phyloP scores from a whole-genome alignment of 1,284 basidiomycete genomes.

The Ganoderma resinaceum region DNA sequence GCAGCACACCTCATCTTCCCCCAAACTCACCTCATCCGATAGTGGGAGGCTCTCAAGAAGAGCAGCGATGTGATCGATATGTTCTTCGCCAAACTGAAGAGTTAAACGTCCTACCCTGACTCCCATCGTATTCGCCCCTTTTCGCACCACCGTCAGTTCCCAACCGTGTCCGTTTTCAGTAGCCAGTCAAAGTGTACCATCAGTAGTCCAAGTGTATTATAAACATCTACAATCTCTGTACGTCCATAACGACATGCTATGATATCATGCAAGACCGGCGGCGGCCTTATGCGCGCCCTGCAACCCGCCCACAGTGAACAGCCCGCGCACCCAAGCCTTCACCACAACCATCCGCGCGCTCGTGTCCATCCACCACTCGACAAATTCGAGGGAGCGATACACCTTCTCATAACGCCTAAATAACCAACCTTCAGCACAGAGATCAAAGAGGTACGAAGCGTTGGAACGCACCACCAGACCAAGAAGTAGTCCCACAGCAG shows the following conservation, averaged over 20 bases:
- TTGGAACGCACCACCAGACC: constrained; percentile 67
- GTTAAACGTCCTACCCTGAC: constrained; percentile 32
- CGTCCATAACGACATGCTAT: background rate
- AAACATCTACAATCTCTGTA: background rate
- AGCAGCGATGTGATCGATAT: constrained; percentile 54
- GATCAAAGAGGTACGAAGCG: background rate
- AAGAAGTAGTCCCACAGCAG: constrained; percentile 62
- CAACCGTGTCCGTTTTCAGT: background rate
- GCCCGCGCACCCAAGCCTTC: constrained; percentile 71
- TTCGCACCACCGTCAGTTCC: background rate
- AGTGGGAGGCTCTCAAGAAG: constrained; percentile 70
- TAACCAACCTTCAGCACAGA: constrained; percentile 13
- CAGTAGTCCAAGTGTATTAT: constrained; percentile 24
- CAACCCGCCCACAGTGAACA: constrained; percentile 59
- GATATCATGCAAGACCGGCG: constrained; percentile 58
- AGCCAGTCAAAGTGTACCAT: constrained; percentile 15
- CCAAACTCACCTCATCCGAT: constrained; percentile 1
- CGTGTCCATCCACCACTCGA: constrained; percentile 73
- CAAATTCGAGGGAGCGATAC: constrained; percentile 56
- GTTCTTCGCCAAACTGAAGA: constrained; percentile 54
- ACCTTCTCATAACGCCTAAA: constrained; percentile 64
- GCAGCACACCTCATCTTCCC: constrained; percentile 1
- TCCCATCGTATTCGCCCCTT: too few relatives aligned
- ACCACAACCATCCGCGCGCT: constrained; percentile 67
- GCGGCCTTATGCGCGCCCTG: constrained; percentile 73